Base-by-base conservation (phyloP, 352 stramenopile species). In the Globisporangium emineosum region DNA sequence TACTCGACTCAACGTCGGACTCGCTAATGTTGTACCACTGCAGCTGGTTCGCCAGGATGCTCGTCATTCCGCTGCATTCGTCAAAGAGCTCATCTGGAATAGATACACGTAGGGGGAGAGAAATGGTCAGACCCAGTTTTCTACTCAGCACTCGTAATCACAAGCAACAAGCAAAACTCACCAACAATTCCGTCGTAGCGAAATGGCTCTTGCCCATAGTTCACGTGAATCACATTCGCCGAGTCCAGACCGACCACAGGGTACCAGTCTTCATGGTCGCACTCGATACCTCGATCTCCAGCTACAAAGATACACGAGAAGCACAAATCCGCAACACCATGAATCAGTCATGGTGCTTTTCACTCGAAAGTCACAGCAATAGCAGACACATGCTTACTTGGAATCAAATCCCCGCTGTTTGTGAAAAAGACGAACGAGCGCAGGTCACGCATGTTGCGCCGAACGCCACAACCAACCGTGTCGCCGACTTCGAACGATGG, bases 221-320 rank as follows among this genome's bases (percentile, higher is more conserved):
- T 97, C 13, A 96, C 75, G 25, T 83, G 73, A 15, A 96, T 75
- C 23, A 79, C 76, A 32, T 93, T 83, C 33, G 81, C 75, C 3
- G 84, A 92, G 61, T 97, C 89, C 29, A 97, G 56, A 4, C 89
- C 89, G 2, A 97, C 79, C 2, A 91, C 83, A 1, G 89, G 89
- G 40, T 89, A 97, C 75, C 83, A 83, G 9, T 68, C 76, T 15
- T 67, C 70, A 42, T 88, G 69, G 8, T 57, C 21, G 47, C 78
- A 87, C 30, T 79, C 69, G 10, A 90, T 59, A 32, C 68, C 72
- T 21, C 56, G 33, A 23, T 85, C 79, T 0, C 70, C 69, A 29
- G 53, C 71, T 72, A 30, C 12, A 27, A 21, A 47, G 17, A 29
- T 1, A 21, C 1, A 12, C 9, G 13, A 42, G 29, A 10, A 45